Evolutionary conservation across 2,329 filamentous ascomycete genomes (phyloP).

Genomic region (Cladosporium sphaerospermum): DNA sequence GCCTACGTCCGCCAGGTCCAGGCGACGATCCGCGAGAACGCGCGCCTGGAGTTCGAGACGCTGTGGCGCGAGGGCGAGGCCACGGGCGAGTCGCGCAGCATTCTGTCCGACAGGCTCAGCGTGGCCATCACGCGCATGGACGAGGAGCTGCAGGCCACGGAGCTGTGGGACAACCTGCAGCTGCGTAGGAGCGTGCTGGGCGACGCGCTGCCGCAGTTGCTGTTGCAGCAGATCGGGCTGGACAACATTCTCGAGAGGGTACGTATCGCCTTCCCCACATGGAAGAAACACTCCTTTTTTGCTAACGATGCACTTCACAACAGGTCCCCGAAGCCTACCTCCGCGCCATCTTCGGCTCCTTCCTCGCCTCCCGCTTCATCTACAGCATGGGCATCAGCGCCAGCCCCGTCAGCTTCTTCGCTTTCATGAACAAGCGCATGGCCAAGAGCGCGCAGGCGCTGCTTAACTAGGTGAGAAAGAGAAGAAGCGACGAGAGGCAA

Average conservation of each 20-base stretch:
- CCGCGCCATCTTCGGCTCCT: slow-evolving; percentile 90
- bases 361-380: slow-evolving; percentile 89
- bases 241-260: slow-evolving; percentile 78
- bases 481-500: background rate
- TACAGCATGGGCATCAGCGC: slow-evolving; percentile 91
- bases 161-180: slow-evolving; percentile 78
- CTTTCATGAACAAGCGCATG: slow-evolving; percentile 60
- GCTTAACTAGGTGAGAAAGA: slow-evolving; percentile 5
- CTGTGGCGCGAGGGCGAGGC: slow-evolving; percentile 92
- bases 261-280: slow-evolving; percentile 34
- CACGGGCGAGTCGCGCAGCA: slow-evolving; percentile 71
- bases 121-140: slow-evolving; percentile 93
- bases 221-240: slow-evolving; percentile 84
- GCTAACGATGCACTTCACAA: slow-evolving; percentile 16
- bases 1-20: slow-evolving; percentile 90
- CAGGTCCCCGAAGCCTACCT: slow-evolving; percentile 86
- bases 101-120: slow-evolving; percentile 87
- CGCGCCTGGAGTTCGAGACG: slow-evolving; percentile 89
- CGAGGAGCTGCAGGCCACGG: slow-evolving; percentile 89
- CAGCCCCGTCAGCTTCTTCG: slow-evolving; percentile 96
- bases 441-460: slow-evolving; percentile 13
- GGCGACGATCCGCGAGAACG: slow-evolving; percentile 83
- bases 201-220: slow-evolving; percentile 77
- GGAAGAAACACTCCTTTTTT: too few species aligned
- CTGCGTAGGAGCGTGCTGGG: slow-evolving; percentile 72